Conservation (phyloP, 1,284 basidiomycete genomes). For the Amylostereum areolatum region DNA sequence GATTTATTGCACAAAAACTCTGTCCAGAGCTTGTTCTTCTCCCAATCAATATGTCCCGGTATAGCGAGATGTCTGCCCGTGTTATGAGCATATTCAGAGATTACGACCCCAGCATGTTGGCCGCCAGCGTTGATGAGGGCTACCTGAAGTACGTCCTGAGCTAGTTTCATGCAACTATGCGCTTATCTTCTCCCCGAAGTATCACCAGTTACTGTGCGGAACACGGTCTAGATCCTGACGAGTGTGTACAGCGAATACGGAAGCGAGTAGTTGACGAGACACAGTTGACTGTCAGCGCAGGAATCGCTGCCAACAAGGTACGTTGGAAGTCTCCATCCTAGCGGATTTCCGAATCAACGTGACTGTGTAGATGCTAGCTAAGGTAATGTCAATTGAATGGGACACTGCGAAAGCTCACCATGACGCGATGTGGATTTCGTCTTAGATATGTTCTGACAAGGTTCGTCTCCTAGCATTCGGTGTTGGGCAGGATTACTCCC, state of each 20-base stretch:
- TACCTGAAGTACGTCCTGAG: slow-evolving; percentile 68
- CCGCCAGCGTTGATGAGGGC: slow-evolving; percentile 85
- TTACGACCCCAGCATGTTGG: slow-evolving; percentile 79
- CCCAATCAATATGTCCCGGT: slow-evolving; percentile 56
- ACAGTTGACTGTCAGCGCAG: slow-evolving; percentile 87
- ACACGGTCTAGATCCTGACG: slow-evolving; percentile 59
- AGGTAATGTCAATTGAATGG: slow-evolving; percentile 35
- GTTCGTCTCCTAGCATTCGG: slow-evolving; percentile 23
- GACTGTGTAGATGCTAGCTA: slow-evolving; percentile 54
- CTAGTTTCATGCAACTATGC: neutral
- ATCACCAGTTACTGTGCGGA: slow-evolving; percentile 73
- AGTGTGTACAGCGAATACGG: slow-evolving; percentile 78
- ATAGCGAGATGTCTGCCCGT: slow-evolving; percentile 64
- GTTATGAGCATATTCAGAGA: slow-evolving; percentile 66
- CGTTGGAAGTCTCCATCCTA: slow-evolving; percentile 9
- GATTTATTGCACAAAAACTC: slow-evolving; percentile 88
- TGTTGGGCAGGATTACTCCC: neutral
- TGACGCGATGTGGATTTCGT: slow-evolving; percentile 2
- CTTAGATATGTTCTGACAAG: slow-evolving; percentile 89
- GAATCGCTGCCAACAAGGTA: slow-evolving; percentile 86
- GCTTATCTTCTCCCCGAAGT: slow-evolving; percentile 29
- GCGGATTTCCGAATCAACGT: slow-evolving; percentile 6
- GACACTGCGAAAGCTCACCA: neutral
- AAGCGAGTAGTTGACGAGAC: slow-evolving; percentile 69
- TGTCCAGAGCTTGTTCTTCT: slow-evolving; percentile 89